Evolutionary conservation across 768 basidiomycete species (phyloP).

Genomic region (Clitopilus hobsonii): DNA sequence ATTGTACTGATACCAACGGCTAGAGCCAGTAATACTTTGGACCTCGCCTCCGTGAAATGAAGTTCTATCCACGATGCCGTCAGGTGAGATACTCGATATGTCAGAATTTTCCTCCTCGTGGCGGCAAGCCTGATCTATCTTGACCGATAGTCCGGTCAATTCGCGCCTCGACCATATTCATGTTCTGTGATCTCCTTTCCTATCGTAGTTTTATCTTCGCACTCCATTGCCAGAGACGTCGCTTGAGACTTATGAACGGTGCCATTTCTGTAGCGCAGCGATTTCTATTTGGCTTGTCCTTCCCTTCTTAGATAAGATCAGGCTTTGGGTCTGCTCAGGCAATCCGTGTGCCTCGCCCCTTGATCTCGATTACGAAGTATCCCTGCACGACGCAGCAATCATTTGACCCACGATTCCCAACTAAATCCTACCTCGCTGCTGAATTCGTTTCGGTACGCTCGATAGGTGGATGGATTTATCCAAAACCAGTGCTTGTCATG

Average conservation of each 20-base stretch:
- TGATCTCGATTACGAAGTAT: constrained; percentile 8
- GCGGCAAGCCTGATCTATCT: background rate
- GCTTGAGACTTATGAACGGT: background rate
- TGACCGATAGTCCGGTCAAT: background rate
- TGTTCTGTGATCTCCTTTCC: background rate
- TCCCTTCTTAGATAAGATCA: background rate
- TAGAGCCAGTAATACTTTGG: too few species aligned
- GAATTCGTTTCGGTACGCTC: background rate
- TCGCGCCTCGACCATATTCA: background rate
- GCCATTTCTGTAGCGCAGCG: background rate
- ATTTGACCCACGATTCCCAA: constrained; percentile 10
- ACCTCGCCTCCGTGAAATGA: too few species aligned
- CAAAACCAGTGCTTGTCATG: constrained; percentile 3
- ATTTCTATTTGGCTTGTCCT: background rate
- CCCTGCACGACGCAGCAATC: constrained; percentile 7
- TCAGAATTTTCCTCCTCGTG: background rate
- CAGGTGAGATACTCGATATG: background rate
- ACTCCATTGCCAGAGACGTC: background rate
- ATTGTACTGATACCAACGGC: too few species aligned
- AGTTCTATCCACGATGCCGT: background rate
- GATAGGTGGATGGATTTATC: background rate
- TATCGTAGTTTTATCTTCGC: background rate
- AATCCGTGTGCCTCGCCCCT: constrained; percentile 15
- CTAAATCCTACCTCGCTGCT: constrained; percentile 5
- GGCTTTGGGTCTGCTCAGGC: background rate